Percentiles rank a stretch among this genome's conserved stretches.
These are phyloP conservation scores for Lodderomyces margitis DNA, from an alignment of 1,139 yeast species.

Conservation along the genomic window DNA sequence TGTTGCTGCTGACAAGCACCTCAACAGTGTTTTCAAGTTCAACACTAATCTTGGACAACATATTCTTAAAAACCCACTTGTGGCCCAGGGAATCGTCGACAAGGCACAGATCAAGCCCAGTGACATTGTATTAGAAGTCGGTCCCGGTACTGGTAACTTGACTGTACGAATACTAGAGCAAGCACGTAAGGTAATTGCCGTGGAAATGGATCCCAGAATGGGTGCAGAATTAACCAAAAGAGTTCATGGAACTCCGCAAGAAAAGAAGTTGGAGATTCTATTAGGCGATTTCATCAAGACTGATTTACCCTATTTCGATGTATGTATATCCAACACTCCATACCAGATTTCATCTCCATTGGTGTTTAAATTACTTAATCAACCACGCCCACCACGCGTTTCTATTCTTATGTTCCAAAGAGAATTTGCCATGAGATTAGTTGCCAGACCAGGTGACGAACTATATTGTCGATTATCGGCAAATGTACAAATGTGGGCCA, in stretches of 20 bases:
- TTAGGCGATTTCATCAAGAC: slow-evolving; percentile 96
- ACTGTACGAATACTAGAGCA: slow-evolving; percentile 91
- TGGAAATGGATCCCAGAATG: slow-evolving; percentile 99
- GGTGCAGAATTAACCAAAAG: slow-evolving; percentile 97
- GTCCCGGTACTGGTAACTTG: slow-evolving; percentile 99
- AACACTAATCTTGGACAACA: slow-evolving; percentile 97
- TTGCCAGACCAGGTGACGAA: slow-evolving; percentile 94
- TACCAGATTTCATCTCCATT: slow-evolving; percentile 96
- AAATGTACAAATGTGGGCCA: slow-evolving; percentile 99
- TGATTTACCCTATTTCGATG: slow-evolving; percentile 91
- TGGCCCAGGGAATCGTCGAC: slow-evolving; percentile 97
- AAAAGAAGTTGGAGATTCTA: slow-evolving; percentile 84
- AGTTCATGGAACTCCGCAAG: slow-evolving; percentile 93
- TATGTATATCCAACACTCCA: slow-evolving; percentile 96
- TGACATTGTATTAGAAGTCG: slow-evolving; percentile 92
- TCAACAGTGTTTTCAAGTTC: slow-evolving; percentile 88
- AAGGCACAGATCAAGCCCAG: slow-evolving; percentile 92
- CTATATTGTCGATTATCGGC: slow-evolving; percentile 91
- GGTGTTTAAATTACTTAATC: slow-evolving; percentile 86
- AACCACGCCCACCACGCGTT: slow-evolving; percentile 92
- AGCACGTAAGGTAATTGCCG: slow-evolving; percentile 89
- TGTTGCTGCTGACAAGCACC: slow-evolving; percentile 65
- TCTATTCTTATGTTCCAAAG: slow-evolving; percentile 97
- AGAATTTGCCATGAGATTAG: slow-evolving; percentile 87
- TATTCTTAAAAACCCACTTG: slow-evolving; percentile 90